Base-by-base conservation (phyloP, 768 basidiomycete species). In the Podaxis pistillaris region DNA sequence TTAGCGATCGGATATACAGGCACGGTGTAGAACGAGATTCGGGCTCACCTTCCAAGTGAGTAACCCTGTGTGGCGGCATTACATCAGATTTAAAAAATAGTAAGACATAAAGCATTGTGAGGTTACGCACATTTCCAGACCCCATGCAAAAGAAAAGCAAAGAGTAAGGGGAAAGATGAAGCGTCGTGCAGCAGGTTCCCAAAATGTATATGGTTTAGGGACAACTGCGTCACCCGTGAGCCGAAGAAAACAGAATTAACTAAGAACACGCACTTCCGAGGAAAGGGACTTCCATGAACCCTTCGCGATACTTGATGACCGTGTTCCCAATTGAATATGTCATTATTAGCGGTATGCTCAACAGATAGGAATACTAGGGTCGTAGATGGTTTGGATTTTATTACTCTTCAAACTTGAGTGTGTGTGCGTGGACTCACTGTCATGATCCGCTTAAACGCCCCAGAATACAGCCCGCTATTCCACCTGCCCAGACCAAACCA, bases 381-480 rank as follows among this genome's bases (percentile, higher is more conserved):
- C n/a, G 24, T 9, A 11, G 49, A 60, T 41, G 15, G 60, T 49
- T 54, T 55, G 58, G 56, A 40, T 36, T 26, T 46, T 5, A 4
- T 28, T 3, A 30, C 12, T 52, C 3, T 24, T 12, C 56, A 46
- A 19, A 33, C 33, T 9, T 9, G 33, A 15, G 46, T 30, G 33
- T 4, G 17, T 30, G 24, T 12, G 19, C 19, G 28, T 12, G 22
- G n/a, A 72, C 84, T 60, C 63, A 92, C 91, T 40, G 90, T 93
- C 92, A 94, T 93, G 70, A 93, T 69, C 28, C 93, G 85, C 73
- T 91, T 93, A 76, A 93, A 93, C 2, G 88, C 82, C n/a, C 89
- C 90, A 15, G 86, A 81, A 63, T 84, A 73, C 2, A 82, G 80
- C 1, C 86, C 88, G 30, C 81, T 83, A 68, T 87, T 84, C 89